A percentile compares a stretch with the other conserved stretches of the same genome.
phyloP scores from a whole-genome alignment of 495 filamentous ascomycete genomes.

The Trichoderma reesei region DNA sequence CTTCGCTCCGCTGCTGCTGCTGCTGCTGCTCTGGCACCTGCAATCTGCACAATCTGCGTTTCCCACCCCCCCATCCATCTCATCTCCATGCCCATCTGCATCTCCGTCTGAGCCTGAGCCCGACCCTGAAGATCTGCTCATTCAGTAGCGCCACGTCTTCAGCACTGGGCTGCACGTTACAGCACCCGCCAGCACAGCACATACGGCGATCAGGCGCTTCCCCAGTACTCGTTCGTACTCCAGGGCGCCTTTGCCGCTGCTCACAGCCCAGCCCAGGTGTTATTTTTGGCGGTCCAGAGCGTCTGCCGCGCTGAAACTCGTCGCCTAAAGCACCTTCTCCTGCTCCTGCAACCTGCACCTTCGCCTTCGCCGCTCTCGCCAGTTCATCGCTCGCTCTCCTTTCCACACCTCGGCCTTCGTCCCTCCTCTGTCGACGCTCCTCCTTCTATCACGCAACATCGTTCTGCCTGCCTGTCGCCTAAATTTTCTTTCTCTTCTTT shows the following conservation, averaged over 20 bases:
- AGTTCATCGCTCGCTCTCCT: neutral
- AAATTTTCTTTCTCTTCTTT: neutral
- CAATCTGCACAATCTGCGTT: too few species aligned
- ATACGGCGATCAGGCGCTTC: too few species aligned
- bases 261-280: neutral
- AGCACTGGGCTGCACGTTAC: constrained; percentile 1
- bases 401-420: neutral
- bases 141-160: constrained; percentile 1
- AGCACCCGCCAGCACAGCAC: too few species aligned
- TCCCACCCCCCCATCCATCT: too few species aligned
- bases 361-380: neutral
- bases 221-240: too few species aligned
- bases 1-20: neutral
- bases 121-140: too few species aligned
- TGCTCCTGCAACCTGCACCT: neutral
- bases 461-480: neutral
- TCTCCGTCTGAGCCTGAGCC: too few species aligned
- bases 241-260: too few species aligned
- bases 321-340: neutral
- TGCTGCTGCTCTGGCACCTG: neutral
- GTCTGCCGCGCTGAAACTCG: constrained; percentile 1
- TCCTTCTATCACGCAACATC: neutral
- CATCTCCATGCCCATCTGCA: too few species aligned
- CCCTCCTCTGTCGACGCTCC: neutral
- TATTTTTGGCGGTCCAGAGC: constrained; percentile 7